These are phyloP conservation scores for Elsinoe fawcettii DNA, from an alignment of 2,329 filamentous ascomycete genomes.

Conservation along the genomic window DNA sequence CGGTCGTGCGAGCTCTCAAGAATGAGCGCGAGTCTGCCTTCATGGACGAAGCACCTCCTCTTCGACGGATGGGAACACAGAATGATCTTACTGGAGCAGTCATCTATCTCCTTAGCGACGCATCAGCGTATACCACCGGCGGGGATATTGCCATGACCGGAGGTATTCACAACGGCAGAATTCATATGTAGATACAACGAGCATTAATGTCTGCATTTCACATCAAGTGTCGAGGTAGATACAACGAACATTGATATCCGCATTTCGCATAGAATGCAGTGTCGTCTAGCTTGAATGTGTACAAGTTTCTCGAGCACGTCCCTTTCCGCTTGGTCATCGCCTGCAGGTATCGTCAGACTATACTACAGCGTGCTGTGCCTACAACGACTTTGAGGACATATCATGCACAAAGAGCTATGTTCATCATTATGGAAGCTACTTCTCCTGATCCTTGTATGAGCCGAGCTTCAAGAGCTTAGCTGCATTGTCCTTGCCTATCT, in stretches of 20 bases:
- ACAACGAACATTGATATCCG: not conserved
- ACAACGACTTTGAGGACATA: too few species aligned
- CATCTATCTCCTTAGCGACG: slow-evolving; percentile 37
- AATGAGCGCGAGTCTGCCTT: slow-evolving; percentile 12
- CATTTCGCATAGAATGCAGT: not conserved
- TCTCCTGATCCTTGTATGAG: slow-evolving; percentile 4
- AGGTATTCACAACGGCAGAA: slow-evolving; percentile 23
- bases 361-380: too few species aligned
- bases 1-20: slow-evolving; percentile 16
- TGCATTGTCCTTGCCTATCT: slow-evolving; percentile 28
- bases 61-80: slow-evolving; percentile 21
- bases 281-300: too few species aligned
- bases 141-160: slow-evolving; percentile 29
- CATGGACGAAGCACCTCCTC: slow-evolving; percentile 22
- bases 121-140: slow-evolving; percentile 36
- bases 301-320: too few species aligned
- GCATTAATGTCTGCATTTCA: not conserved
- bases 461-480: slow-evolving; percentile 25
- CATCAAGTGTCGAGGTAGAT: not conserved
- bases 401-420: too few species aligned
- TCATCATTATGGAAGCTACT: not conserved
- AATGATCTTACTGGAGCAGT: slow-evolving; percentile 28
- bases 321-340: too few species aligned
- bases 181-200: not conserved
- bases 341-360: too few species aligned